phyloP scores from a whole-genome alignment of 164 flowering plant species.

The Paratinospora sagittata region DNA sequence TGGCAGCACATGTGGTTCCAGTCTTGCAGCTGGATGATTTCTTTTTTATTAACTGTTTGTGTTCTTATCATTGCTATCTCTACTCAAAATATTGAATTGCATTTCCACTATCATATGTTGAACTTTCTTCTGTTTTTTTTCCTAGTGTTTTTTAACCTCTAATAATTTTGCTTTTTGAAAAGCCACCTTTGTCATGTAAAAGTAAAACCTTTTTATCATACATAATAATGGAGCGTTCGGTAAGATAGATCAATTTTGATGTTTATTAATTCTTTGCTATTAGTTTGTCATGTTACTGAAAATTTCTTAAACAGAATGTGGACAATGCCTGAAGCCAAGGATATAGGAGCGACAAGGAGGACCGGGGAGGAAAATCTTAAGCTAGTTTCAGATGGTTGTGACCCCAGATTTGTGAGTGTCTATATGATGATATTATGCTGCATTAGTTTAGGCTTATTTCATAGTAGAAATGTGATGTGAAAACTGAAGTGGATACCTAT shows the following conservation, averaged over 20 bases:
- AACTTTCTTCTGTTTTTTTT: background rate
- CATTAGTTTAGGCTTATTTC: conserved; percentile 3
- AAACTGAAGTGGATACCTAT: background rate
- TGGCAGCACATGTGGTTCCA: no score
- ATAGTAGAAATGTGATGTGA: background rate
- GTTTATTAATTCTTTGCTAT: background rate
- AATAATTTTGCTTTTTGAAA: background rate
- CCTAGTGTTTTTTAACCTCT: background rate
- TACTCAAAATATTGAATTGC: background rate
- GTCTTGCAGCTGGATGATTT: no score
- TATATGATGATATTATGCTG: background rate
- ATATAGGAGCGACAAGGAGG: conserved; percentile 11
- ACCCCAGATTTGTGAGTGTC: conserved; percentile 29
- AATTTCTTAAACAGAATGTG: conserved; percentile 37
- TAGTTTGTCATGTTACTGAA: conserved; percentile 1
- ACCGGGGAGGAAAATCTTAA: conserved; percentile 15
- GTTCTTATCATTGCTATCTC: background rate
- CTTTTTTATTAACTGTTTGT: no score
- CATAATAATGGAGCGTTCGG: background rate
- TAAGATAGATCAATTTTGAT: background rate
- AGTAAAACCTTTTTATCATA: background rate
- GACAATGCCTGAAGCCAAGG: conserved; percentile 33
- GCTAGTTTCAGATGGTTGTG: conserved; percentile 24
- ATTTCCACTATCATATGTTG: background rate
- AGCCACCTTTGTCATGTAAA: background rate